Evolutionary conservation across 202 grass and related monocot genomes (phyloP), one percentile per base, ranked within the genome.

Genomic region (Schoenoplectus tabernaemontani): DNA sequence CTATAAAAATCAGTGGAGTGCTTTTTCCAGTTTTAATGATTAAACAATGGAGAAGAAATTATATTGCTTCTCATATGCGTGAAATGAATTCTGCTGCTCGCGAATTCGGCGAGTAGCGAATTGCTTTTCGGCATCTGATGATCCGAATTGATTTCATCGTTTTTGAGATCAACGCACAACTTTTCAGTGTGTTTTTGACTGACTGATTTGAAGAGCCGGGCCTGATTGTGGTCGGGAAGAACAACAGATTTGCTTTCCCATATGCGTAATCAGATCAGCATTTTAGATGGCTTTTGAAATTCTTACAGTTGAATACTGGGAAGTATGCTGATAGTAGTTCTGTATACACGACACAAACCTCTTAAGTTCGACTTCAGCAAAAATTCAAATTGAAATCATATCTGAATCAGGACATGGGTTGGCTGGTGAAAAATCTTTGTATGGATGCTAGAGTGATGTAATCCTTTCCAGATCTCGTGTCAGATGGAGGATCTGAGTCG

Each of bases 401-500:
- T 73, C 68, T 73, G 68, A 33, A 33, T 51, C 70, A 19, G 70
- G 44, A 53, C 24, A 54, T 75, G 42, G 66, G 9, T 71, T 28
- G 47, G 28, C 70, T 33, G 47, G 16, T 20, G 46, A 68, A 42
- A 57, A 72, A 75, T 54, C 15, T 33, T 33, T 73, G 44, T 74
- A 3, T 74, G 46, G 44, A 50, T 50, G 69, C 53, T 74, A 53
- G 7, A 51, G 15, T 73, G 44, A 73, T 53, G 44, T 51, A 51
- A 73, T 30, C 6, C 24, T 51, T 75, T 36, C 28, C 70, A 75
- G 70, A 75, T 75, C 70, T 75, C 30, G 16, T 75, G 47, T 75
- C 70, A 75, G 70, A 75, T 20, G 17, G 15, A 10, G 70, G 47
- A 75, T 75, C 70, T 56, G 47, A 56, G 28, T 48, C 6, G 16